Evolutionary conservation across 805 yeast species (phyloP).

Genomic region (Metschnikowia orientalis): DNA sequence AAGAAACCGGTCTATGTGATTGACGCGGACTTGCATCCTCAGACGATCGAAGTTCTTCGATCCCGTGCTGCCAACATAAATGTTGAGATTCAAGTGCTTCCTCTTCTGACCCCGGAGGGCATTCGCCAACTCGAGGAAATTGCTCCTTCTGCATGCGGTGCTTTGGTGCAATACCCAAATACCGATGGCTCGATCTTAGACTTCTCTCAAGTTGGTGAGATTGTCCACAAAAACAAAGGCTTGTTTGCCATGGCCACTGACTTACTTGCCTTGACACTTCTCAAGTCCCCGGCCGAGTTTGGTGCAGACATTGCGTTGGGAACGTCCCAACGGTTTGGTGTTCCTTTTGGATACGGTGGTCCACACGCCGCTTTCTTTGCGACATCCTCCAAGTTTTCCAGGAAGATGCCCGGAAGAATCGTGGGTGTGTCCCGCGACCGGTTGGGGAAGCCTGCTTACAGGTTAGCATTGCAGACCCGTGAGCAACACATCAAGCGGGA

Average conservation of each 20-base stretch:
- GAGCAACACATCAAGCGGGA: constrained; percentile 98
- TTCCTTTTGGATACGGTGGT: constrained; percentile 97
- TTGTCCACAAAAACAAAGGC: constrained; percentile 69
- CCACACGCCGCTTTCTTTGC: constrained; percentile 99
- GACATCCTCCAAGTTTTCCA: constrained; percentile 69
- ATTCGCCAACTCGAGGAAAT: constrained; percentile 24
- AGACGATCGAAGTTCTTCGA: constrained; percentile 72
- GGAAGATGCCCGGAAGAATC: constrained; percentile 95
- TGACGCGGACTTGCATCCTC: constrained; percentile 75
- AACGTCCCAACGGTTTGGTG: constrained; percentile 92
- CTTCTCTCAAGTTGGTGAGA: constrained; percentile 53
- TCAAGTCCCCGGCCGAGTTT: constrained; percentile 78
- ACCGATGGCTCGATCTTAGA: constrained; percentile 65
- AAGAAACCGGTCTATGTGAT: constrained; percentile 68
- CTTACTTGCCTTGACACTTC: constrained; percentile 77
- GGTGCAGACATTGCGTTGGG: constrained; percentile 95
- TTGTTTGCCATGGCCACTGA: constrained; percentile 87
- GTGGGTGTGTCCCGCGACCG: constrained; percentile 93
- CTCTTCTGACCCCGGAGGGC: constrained; percentile 43
- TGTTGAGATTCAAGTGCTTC: constrained; percentile 58
- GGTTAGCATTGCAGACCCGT: constrained; percentile 94
- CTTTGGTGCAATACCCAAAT: constrained; percentile 83
- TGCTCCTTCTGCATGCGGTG: constrained; percentile 60
- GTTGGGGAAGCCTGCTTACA: constrained; percentile 79
- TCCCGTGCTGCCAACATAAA: constrained; percentile 76